A percentile compares a stretch with the other conserved stretches of the same genome.
phyloP scores from a whole-genome alignment of 306 rosid genomes.

The Senna tora region DNA sequence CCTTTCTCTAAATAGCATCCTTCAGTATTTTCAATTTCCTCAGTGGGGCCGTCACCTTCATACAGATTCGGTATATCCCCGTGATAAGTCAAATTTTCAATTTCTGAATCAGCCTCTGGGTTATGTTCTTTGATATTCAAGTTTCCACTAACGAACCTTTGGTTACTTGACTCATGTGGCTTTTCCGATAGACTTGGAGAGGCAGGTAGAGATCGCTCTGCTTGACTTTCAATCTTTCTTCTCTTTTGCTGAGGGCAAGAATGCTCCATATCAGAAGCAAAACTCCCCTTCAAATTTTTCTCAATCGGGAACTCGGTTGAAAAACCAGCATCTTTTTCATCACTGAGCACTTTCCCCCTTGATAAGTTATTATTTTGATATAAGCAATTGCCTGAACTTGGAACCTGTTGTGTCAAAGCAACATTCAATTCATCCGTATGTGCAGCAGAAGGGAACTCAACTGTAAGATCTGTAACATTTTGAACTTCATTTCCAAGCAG shows the following conservation, averaged over 20 bases:
- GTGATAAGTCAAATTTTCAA: conserved; percentile 43
- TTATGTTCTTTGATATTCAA: conserved; percentile 43
- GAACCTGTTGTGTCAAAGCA: conserved; percentile 32
- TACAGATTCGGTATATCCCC: conserved; percentile 35
- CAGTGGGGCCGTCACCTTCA: conserved; percentile 28
- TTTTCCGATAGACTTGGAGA: conserved; percentile 46
- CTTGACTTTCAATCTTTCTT: conserved; percentile 51
- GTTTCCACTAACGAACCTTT: conserved; percentile 34
- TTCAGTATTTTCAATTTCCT: conserved; percentile 42
- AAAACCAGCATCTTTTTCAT: conserved; percentile 35
- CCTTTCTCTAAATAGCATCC: conserved; percentile 42
- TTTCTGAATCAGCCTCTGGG: conserved; percentile 41
- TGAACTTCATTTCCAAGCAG: conserved; percentile 35
- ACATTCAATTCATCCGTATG: conserved; percentile 39
- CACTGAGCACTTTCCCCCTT: conserved; percentile 29
- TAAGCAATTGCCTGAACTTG: conserved; percentile 40
- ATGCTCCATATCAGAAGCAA: conserved; percentile 45
- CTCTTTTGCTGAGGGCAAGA: conserved; percentile 54
- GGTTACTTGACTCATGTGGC: conserved; percentile 35
- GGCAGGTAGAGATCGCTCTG: conserved; percentile 34
- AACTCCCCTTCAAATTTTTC: conserved; percentile 32
- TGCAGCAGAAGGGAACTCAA: conserved; percentile 43
- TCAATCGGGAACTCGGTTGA: conserved; percentile 43
- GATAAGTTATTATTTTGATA: conserved; percentile 41
- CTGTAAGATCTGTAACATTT: conserved; percentile 38